These are phyloP conservation scores for Linnemannia schmuckeri DNA, from an alignment of 192 early-diverging fungal species.

Conservation along the genomic window DNA sequence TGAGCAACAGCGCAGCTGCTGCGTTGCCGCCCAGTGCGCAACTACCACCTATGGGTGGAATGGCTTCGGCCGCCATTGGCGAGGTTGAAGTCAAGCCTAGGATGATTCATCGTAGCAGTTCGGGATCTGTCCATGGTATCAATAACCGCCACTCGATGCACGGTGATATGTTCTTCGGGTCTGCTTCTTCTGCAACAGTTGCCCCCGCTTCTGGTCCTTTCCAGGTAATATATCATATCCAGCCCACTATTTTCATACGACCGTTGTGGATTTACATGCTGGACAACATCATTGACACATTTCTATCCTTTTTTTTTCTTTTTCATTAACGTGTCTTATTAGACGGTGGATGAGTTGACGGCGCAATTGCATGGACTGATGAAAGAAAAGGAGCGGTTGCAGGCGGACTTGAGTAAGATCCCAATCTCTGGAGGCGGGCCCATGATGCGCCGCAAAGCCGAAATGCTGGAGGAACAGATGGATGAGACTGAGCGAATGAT, in stretches of 20 bases:
- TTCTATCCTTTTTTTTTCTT: not conserved
- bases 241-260: not conserved
- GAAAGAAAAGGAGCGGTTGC: conserved; percentile 63
- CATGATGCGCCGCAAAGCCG: conserved; percentile 58
- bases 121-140: conserved; percentile 24
- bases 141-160: conserved; percentile 37
- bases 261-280: not conserved
- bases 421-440: conserved; percentile 66
- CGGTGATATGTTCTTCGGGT: conserved; percentile 13
- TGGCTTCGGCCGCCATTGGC: not conserved
- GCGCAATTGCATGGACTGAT: conserved; percentile 57
- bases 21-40: conserved; percentile 13
- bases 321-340: not conserved
- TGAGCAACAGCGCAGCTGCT: conserved; percentile 5
- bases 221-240: conserved; percentile 16
- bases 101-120: conserved; percentile 43
- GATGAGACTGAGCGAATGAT: conserved; percentile 64
- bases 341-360: conserved; percentile 56
- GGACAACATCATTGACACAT: not conserved
- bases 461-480: conserved; percentile 64
- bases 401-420: conserved; percentile 64
- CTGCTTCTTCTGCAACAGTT: not conserved
- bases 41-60: conserved; percentile 11
- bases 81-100: conserved; percentile 33
- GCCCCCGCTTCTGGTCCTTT: not conserved